These are phyloP conservation scores for Pelargonium nanum DNA, from an alignment of 345 rosid genomes.

Conservation along the genomic window DNA sequence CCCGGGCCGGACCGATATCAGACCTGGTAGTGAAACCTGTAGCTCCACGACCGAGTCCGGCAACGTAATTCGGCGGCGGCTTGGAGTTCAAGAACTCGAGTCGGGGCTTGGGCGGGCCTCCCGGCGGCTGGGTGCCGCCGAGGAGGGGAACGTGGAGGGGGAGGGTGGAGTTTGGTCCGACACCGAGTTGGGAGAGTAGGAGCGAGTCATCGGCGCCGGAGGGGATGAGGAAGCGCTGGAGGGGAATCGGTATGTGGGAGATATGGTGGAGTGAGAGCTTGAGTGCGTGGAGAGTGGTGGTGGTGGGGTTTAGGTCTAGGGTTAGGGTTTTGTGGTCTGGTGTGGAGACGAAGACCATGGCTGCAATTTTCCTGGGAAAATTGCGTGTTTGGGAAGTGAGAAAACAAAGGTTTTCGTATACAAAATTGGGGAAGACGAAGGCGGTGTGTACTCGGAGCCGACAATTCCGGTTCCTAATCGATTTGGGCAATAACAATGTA, in stretches of 20 bases:
- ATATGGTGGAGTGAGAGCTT: constrained; percentile 32
- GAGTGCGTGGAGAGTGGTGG: constrained; percentile 45
- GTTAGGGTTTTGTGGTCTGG: constrained; percentile 41
- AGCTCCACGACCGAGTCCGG: constrained; percentile 96
- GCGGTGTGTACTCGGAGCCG: too few species aligned
- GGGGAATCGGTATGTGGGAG: constrained; percentile 30
- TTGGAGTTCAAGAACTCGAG: constrained; percentile 76
- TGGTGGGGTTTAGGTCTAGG: constrained; percentile 35
- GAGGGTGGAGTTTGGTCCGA: constrained; percentile 39
- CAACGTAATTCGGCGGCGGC: constrained; percentile 81
- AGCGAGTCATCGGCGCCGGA: constrained; percentile 14
- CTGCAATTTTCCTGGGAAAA: neutral
- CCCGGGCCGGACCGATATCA: constrained; percentile 91
- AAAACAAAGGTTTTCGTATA: too few species aligned
- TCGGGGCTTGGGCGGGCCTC: constrained; percentile 49
- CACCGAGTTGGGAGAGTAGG: constrained; percentile 40
- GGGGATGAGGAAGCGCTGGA: constrained; percentile 30
- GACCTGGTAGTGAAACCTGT: constrained; percentile 96
- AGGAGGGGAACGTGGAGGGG: constrained; percentile 42
- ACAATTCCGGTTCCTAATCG: too few species aligned
- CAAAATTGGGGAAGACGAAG: too few species aligned
- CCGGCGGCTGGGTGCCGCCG: constrained; percentile 38
- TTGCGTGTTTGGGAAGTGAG: neutral
- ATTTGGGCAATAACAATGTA: too few species aligned
- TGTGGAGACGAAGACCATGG: constrained; percentile 49